phyloP scores from a whole-genome alignment of 2,329 filamentous ascomycete genomes.

The Penicillium glabrum region DNA sequence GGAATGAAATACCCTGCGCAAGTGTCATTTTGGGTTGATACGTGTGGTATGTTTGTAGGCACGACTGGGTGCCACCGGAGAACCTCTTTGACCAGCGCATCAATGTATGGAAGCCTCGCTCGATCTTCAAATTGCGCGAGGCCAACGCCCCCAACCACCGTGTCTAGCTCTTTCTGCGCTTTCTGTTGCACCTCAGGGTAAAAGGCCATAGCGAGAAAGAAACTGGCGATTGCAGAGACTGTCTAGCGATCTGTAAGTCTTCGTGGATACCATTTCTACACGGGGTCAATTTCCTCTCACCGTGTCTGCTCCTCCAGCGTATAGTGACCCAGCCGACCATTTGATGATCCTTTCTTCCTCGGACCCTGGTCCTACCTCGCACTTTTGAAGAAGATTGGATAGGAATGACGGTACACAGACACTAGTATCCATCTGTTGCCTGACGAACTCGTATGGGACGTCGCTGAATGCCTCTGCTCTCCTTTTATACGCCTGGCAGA shows the following conservation, averaged over 20 bases:
- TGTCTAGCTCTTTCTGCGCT: conserved; percentile 43
- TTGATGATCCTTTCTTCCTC: conserved; percentile 31
- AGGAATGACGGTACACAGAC: conserved; percentile 39
- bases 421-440: conserved; percentile 38
- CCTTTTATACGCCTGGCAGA: conserved; percentile 31
- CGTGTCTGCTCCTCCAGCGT: conserved; percentile 45
- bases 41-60: conserved; percentile 28
- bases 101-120: conserved; percentile 32
- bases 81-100: conserved; percentile 34
- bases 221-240: conserved; percentile 40
- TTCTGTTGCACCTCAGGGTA: conserved; percentile 52
- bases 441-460: conserved; percentile 28
- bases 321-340: conserved; percentile 41
- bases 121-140: conserved; percentile 29
- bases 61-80: conserved; percentile 32
- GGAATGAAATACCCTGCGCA: conserved; percentile 31
- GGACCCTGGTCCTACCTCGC: conserved; percentile 13
- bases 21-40: conserved; percentile 21
- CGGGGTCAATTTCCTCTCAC: conserved; percentile 15
- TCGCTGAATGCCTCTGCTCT: neutral
- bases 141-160: neutral
- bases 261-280: neutral
- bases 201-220: conserved; percentile 52
- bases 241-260: conserved; percentile 29
- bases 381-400: conserved; percentile 25